A percentile compares a stretch with the other conserved stretches of the same genome.
These are phyloP conservation scores for Xylariaceae sp. DNA, from an alignment of 2,329 filamentous ascomycete species.

Conservation along the genomic window DNA sequence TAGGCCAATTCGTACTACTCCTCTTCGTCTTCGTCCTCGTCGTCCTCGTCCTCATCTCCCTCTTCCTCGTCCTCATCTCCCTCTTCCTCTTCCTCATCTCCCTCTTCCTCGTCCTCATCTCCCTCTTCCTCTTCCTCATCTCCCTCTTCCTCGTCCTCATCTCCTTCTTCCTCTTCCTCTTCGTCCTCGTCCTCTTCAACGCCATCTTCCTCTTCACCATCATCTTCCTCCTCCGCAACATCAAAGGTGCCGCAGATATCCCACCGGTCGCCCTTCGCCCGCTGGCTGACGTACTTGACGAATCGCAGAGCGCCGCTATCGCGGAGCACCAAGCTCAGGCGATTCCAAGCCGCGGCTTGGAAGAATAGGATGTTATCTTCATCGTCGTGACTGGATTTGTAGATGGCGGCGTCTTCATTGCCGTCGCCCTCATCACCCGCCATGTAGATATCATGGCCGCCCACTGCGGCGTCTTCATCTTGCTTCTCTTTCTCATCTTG, in stretches of 20 bases:
- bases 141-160: conserved; percentile 39
- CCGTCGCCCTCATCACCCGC: conserved; percentile 67
- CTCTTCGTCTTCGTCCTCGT: conserved; percentile 44
- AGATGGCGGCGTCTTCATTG: conserved; percentile 76
- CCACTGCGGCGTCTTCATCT: conserved; percentile 51
- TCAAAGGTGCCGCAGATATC: conserved; percentile 78
- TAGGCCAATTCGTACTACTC: conserved; percentile 55
- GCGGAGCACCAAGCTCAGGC: conserved; percentile 80
- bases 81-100: conserved; percentile 36
- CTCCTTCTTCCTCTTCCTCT: conserved; percentile 26
- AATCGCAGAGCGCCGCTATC: conserved; percentile 85
- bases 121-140: conserved; percentile 41
- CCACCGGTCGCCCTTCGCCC: conserved; percentile 84
- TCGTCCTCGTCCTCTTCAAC: conserved; percentile 32
- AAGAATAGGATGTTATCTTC: conserved; percentile 66
- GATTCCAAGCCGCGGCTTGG: conserved; percentile 73
- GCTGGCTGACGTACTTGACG: conserved; percentile 87
- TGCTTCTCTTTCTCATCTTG: conserved; percentile 28
- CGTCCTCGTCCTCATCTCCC: conserved; percentile 35
- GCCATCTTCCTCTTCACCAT: conserved; percentile 35
- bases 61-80: conserved; percentile 37
- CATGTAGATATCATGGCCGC: conserved; percentile 89
- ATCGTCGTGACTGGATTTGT: conserved; percentile 68
- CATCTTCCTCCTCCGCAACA: conserved; percentile 54
- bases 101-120: conserved; percentile 32